These are phyloP conservation scores for Pseudoturritis turrita DNA, from an alignment of 345 rosid species.

Conservation along the genomic window DNA sequence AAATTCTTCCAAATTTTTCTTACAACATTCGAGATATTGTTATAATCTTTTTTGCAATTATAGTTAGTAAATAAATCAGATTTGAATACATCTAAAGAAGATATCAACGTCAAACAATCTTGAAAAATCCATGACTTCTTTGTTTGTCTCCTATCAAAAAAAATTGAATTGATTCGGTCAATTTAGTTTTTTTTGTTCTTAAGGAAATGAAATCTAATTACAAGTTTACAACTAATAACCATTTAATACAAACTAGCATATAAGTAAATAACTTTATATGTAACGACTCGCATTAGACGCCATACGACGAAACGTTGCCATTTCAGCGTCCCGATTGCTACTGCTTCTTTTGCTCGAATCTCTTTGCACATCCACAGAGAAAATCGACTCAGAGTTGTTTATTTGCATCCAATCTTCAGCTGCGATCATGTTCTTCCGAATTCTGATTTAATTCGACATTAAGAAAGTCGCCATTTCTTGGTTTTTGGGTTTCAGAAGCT, in stretches of 20 bases:
- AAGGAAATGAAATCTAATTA: background rate
- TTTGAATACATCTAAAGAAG: background rate
- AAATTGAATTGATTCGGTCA: background rate
- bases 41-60: background rate
- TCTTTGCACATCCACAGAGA: no score
- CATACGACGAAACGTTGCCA: background rate
- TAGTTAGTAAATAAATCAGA: background rate
- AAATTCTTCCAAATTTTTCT: background rate
- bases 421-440: background rate
- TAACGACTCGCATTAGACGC: background rate
- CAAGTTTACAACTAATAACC: background rate
- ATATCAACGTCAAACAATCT: conserved; percentile 1
- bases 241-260: background rate
- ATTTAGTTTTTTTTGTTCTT: background rate
- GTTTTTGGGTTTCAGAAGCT: background rate
- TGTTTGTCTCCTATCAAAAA: background rate
- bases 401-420: background rate
- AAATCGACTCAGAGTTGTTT: background rate
- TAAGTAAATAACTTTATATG: background rate
- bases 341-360: background rate
- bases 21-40: background rate
- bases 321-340: background rate
- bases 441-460: no score
- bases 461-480: background rate
- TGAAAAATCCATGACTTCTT: background rate